Percentiles rank a stretch among this genome's conserved stretches.
phyloP scores from a whole-genome alignment of 179 eudicot species.

The Silene vulgaris region DNA sequence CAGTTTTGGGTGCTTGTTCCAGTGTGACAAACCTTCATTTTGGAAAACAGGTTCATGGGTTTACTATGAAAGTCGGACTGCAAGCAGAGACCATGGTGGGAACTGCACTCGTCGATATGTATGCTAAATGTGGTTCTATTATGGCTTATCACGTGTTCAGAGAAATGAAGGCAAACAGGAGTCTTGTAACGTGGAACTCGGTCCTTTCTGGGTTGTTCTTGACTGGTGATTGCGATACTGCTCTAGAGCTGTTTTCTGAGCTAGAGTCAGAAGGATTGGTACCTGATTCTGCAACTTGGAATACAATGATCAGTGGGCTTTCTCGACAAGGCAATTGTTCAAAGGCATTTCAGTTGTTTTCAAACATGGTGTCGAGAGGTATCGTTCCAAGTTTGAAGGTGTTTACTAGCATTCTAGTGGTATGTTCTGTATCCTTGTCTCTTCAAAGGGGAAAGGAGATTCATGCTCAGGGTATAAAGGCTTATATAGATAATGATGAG shows the following conservation, averaged over 20 bases:
- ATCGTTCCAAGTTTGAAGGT: constrained; percentile 47
- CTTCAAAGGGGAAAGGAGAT: constrained; percentile 56
- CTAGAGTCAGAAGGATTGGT: constrained; percentile 47
- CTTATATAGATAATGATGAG: constrained; percentile 37
- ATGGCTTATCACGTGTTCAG: constrained; percentile 49
- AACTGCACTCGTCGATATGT: constrained; percentile 72
- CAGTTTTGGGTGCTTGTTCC: constrained; percentile 68
- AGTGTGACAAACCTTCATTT: constrained; percentile 35
- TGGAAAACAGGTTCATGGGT: constrained; percentile 67
- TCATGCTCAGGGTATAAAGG: constrained; percentile 51
- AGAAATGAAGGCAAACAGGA: constrained; percentile 48
- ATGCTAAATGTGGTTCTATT: constrained; percentile 60
- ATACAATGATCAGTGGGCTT: constrained; percentile 72
- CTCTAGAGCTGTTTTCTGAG: constrained; percentile 48
- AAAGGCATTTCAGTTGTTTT: constrained; percentile 57
- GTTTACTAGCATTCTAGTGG: constrained; percentile 63
- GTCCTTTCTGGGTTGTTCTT: constrained; percentile 66
- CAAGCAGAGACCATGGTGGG: constrained; percentile 53
- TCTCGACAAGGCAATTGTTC: constrained; percentile 46
- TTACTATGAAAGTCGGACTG: constrained; percentile 43
- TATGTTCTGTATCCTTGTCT: constrained; percentile 49
- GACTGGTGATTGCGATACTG: constrained; percentile 51
- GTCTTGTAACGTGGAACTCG: constrained; percentile 71
- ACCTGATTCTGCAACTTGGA: constrained; percentile 87
- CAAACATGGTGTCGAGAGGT: constrained; percentile 48